Evolutionary conservation across 495 filamentous ascomycete species (phyloP).

Genomic region (Tuber umbilicatum): DNA sequence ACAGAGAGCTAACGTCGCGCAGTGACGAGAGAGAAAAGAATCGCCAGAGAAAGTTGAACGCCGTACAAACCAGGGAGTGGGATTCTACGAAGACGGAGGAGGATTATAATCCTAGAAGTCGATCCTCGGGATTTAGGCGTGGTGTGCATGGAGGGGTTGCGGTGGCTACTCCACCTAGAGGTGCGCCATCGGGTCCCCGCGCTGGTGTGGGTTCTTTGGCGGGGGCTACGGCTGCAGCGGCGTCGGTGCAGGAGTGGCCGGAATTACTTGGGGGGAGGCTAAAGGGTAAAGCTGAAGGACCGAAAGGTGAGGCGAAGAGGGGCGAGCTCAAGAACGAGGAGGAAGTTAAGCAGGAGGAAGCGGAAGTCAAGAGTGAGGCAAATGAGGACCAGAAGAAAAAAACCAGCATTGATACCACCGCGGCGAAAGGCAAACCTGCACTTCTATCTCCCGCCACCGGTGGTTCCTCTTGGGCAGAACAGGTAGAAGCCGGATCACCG

Average conservation of each 20-base stretch:
- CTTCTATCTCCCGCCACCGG: slow-evolving; percentile 30
- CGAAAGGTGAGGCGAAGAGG: not conserved
- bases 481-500: slow-evolving; percentile 38
- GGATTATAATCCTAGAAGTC: slow-evolving; percentile 43
- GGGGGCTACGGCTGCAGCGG: slow-evolving; percentile 2
- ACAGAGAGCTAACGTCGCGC: not conserved
- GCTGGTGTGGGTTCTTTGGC: slow-evolving; percentile 5
- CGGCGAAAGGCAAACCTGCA: slow-evolving; percentile 6
- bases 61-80: slow-evolving; percentile 64
- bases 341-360: not conserved
- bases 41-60: slow-evolving; percentile 61
- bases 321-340: not conserved
- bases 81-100: slow-evolving; percentile 67
- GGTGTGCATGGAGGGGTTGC: slow-evolving; percentile 31
- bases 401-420: not conserved
- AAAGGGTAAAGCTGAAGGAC: not conserved
- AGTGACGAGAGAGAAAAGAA: slow-evolving; percentile 62
- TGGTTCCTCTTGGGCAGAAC: slow-evolving; percentile 40
- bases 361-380: not conserved
- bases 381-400: not conserved
- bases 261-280: slow-evolving; percentile 8
- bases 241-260: slow-evolving; percentile 28
- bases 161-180: slow-evolving; percentile 1
- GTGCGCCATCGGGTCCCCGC: slow-evolving; percentile 5
- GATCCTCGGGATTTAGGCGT: slow-evolving; percentile 28